phyloP scores from a whole-genome alignment of 2,329 filamentous ascomycete genomes.

The Sphaerulina populicola region DNA sequence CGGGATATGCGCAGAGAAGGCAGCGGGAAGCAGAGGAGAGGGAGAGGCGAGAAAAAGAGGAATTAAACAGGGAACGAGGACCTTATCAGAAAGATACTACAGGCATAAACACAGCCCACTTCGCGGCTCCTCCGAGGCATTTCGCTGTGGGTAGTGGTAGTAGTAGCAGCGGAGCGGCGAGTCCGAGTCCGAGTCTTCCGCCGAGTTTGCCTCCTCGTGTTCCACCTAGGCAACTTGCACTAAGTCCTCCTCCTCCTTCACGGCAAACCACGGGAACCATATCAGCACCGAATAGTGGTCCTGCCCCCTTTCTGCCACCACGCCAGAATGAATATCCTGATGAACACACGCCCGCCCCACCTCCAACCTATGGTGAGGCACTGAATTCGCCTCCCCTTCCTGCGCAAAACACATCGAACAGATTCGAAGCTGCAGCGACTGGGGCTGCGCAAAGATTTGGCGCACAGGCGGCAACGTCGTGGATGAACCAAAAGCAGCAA shows the following conservation, averaged over 20 bases:
- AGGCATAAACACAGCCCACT: slow-evolving; percentile 57
- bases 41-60: slow-evolving; percentile 31
- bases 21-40: slow-evolving; percentile 25
- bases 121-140: slow-evolving; percentile 58
- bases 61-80: slow-evolving; percentile 41
- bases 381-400: slow-evolving; percentile 9
- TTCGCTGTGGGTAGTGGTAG: slow-evolving; percentile 22
- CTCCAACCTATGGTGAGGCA: slow-evolving; percentile 44
- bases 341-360: slow-evolving; percentile 39
- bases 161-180: neutral
- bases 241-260: slow-evolving; percentile 3
- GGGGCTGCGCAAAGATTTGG: slow-evolving; percentile 10
- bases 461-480: neutral
- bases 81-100: slow-evolving; percentile 64
- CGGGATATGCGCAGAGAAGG: slow-evolving; percentile 18
- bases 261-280: slow-evolving; percentile 5
- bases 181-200: slow-evolving; percentile 14
- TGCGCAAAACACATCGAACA: slow-evolving; percentile 5
- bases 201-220: slow-evolving; percentile 22
- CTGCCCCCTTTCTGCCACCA: slow-evolving; percentile 63
- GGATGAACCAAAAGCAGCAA: neutral
- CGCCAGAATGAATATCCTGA: slow-evolving; percentile 50
- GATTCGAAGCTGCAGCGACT: slow-evolving; percentile 4
- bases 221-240: slow-evolving; percentile 23
- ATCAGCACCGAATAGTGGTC: slow-evolving; percentile 7